Evolutionary conservation across 306 rosid species (phyloP).

Genomic region (Betula pendula): DNA sequence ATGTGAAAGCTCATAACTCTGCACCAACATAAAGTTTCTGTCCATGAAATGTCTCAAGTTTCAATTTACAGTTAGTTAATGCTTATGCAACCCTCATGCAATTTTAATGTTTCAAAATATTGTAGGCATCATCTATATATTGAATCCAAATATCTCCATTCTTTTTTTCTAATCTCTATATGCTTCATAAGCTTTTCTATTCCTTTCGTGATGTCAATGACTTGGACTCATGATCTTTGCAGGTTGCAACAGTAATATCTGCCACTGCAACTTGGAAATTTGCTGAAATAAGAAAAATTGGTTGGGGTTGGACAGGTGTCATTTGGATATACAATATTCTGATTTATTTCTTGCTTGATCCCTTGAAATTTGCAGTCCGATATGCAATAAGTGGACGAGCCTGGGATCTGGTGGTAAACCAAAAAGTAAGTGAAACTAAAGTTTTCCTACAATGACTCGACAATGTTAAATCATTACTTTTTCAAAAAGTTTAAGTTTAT

Average conservation of each 20-base stretch:
- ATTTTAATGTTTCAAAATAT: background rate
- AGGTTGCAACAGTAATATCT: constrained; percentile 72
- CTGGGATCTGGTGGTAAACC: constrained; percentile 64
- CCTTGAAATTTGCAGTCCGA: constrained; percentile 68
- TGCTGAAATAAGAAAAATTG: constrained; percentile 53
- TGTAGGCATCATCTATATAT: background rate
- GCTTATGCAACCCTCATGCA: background rate
- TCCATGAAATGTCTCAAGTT: background rate
- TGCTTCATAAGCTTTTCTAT: background rate
- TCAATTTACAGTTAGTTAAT: background rate
- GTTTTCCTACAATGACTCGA: background rate
- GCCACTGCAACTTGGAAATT: constrained; percentile 41
- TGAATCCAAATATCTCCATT: background rate
- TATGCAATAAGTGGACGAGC: constrained; percentile 70
- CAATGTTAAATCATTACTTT: no score
- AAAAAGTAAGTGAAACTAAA: constrained; percentile 51
- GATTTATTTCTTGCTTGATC: constrained; percentile 63
- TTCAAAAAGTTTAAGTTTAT: no score
- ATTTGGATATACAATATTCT: constrained; percentile 59
- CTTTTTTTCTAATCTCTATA: background rate
- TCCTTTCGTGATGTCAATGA: background rate
- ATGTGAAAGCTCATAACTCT: background rate
- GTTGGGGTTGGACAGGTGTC: constrained; percentile 70
- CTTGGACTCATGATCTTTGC: constrained; percentile 5
- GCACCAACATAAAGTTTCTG: background rate